These are phyloP conservation scores for Euphorbia lathyris DNA, from an alignment of 345 rosid genomes.

Conservation along the genomic window DNA sequence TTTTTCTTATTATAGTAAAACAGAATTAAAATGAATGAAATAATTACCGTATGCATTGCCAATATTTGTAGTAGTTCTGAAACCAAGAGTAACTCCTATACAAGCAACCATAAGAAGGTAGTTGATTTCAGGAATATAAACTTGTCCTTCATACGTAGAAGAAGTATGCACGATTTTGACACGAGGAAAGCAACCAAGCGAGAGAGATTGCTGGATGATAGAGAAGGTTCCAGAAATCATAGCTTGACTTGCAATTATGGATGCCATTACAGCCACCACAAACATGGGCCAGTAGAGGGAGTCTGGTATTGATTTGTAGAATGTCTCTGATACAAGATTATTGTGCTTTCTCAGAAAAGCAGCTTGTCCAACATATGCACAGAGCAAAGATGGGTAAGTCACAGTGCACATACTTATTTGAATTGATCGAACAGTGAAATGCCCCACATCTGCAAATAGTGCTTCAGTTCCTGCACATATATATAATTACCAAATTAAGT, in stretches of 20 bases:
- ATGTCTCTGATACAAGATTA: constrained; percentile 21
- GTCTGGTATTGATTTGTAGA: constrained; percentile 39
- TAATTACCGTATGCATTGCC: constrained; percentile 59
- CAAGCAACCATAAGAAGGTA: constrained; percentile 57
- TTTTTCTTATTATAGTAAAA: no score
- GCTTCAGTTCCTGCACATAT: constrained; percentile 32
- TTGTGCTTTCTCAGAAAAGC: constrained; percentile 40
- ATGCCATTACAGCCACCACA: constrained; percentile 39
- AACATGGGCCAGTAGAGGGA: constrained; percentile 59
- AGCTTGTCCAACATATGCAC: constrained; percentile 36
- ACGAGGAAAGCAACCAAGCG: constrained; percentile 57
- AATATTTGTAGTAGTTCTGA: constrained; percentile 41
- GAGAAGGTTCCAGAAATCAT: constrained; percentile 64
- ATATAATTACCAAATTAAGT: no score
- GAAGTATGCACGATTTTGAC: constrained; percentile 66
- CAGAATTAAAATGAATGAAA: not conserved
- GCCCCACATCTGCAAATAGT: constrained; percentile 31
- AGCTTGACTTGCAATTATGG: constrained; percentile 59
- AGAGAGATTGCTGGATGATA: constrained; percentile 55
- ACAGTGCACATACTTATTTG: constrained; percentile 33
- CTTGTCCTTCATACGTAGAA: constrained; percentile 47
- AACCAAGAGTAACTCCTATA: constrained; percentile 42
- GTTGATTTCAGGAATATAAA: constrained; percentile 55
- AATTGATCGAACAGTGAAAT: constrained; percentile 28
- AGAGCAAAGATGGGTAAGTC: constrained; percentile 28